A percentile compares a stretch with the other conserved stretches of the same genome.
These are phyloP conservation scores for Sporothrix pseudoabietina DNA, from an alignment of 2,329 filamentous ascomycete species.

Conservation along the genomic window DNA sequence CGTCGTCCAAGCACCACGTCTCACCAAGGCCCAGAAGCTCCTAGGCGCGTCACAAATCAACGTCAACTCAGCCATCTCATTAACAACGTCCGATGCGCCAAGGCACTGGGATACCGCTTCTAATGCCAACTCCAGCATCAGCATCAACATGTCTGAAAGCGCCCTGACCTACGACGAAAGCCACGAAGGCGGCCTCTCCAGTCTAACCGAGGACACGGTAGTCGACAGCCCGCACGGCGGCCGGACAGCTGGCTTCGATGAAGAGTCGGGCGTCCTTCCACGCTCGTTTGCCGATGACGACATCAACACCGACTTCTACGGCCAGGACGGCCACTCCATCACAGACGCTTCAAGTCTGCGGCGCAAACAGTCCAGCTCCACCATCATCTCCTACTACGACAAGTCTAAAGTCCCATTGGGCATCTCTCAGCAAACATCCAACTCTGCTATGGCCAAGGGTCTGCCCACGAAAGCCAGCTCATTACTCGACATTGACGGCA, in stretches of 20 bases:
- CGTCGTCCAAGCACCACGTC: slow-evolving; percentile 42
- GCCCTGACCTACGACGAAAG: slow-evolving; percentile 42
- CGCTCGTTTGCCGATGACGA: slow-evolving; percentile 26
- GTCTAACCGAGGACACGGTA: slow-evolving; percentile 37
- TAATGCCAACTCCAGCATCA: slow-evolving; percentile 45
- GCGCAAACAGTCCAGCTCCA: slow-evolving; percentile 56
- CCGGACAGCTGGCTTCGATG: slow-evolving; percentile 46
- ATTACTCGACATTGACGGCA: slow-evolving; percentile 50
- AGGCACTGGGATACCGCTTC: slow-evolving; percentile 50
- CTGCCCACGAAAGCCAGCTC: slow-evolving; percentile 51
- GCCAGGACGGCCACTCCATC: slow-evolving; percentile 36
- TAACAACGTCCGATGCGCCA: slow-evolving; percentile 32
- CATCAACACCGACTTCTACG: slow-evolving; percentile 33
- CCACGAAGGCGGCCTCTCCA: slow-evolving; percentile 36
- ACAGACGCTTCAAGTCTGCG: slow-evolving; percentile 51
- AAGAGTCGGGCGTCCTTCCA: slow-evolving; percentile 53
- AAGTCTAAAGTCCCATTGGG: slow-evolving; percentile 57
- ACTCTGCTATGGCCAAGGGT: slow-evolving; percentile 60
- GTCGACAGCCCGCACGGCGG: slow-evolving; percentile 33
- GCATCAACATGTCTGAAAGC: slow-evolving; percentile 49
- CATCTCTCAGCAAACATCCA: slow-evolving; percentile 62
- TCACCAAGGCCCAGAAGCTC: slow-evolving; percentile 57
- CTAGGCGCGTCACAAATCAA: slow-evolving; percentile 52
- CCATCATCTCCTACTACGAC: slow-evolving; percentile 61
- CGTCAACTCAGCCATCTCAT: slow-evolving; percentile 43